These are phyloP conservation scores for Rhodamnia rubescens DNA, from an alignment of 345 rosid species.

Conservation along the genomic window DNA sequence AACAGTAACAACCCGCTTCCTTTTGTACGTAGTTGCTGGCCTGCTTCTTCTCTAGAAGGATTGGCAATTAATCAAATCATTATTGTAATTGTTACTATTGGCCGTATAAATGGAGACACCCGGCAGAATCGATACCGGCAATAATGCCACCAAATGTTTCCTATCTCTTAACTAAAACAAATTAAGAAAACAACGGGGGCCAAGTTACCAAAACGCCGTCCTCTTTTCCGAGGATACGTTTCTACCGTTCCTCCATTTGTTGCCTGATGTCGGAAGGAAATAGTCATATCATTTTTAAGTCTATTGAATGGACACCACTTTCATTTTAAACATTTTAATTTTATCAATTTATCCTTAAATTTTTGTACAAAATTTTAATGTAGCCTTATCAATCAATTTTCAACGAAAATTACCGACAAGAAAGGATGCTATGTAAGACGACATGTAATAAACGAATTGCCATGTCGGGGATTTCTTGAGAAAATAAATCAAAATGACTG, in stretches of 20 bases:
- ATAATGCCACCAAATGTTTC: not conserved
- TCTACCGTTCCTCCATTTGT: not conserved
- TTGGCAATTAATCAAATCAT: too few relatives aligned
- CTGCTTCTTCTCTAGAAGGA: not conserved
- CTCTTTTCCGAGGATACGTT: not conserved
- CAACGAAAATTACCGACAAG: too few relatives aligned
- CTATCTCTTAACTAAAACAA: not conserved
- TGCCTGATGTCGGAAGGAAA: too few relatives aligned
- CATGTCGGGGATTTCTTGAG: too few relatives aligned
- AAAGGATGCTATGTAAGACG: fast-evolving
- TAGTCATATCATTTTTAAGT: not conserved
- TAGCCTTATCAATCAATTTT: not conserved
- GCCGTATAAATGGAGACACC: not conserved
- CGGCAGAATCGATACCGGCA: not conserved
- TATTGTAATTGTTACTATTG: too few relatives aligned
- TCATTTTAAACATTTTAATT: too few relatives aligned
- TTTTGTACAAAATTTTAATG: too few relatives aligned
- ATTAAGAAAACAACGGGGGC: fast-evolving
- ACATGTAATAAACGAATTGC: too few relatives aligned
- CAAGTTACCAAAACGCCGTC: not conserved
- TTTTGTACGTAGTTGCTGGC: not conserved
- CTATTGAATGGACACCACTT: too few relatives aligned
- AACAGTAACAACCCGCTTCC: too few relatives aligned
- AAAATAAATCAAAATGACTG: too few relatives aligned
- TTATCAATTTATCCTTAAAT: too few relatives aligned